Percentiles rank a stretch among this genome's conserved stretches.
Evolutionary conservation across 805 yeast species (phyloP).

Genomic region (Wickerhamiella cacticola): DNA sequence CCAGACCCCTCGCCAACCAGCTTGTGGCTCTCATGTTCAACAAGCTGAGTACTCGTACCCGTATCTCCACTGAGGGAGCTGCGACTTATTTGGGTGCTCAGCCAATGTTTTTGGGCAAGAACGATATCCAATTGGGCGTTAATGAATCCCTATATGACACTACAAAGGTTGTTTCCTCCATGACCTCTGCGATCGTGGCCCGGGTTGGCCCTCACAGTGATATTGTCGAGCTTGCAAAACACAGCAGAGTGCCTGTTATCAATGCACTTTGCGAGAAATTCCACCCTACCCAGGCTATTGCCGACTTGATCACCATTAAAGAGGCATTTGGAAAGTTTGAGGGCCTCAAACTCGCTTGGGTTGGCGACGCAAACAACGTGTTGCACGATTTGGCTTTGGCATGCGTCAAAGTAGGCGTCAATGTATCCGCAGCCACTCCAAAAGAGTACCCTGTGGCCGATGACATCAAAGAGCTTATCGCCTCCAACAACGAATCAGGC

Average conservation of each 20-base stretch:
- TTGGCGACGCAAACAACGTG: conserved; percentile 94
- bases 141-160: conserved; percentile 88
- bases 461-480: conserved; percentile 44
- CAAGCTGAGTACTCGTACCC: conserved; percentile 89
- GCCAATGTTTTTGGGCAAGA: conserved; percentile 93
- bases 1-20: conserved; percentile 64
- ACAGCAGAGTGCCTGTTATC: conserved; percentile 81
- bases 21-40: conserved; percentile 74
- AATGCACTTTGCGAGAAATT: conserved; percentile 85
- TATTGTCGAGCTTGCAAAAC: conserved; percentile 60
- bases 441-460: conserved; percentile 50
- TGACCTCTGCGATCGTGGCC: conserved; percentile 97
- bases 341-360: conserved; percentile 77
- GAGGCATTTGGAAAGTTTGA: conserved; percentile 48
- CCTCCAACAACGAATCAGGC: conserved; percentile 39
- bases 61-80: conserved; percentile 92
- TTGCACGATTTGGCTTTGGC: conserved; percentile 89
- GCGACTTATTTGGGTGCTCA: conserved; percentile 85
- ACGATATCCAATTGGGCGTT: conserved; percentile 92
- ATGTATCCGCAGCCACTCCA: conserved; percentile 78
- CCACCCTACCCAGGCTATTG: conserved; percentile 92
- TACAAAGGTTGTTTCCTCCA: conserved; percentile 77
- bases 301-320: conserved; percentile 77
- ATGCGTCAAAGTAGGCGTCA: conserved; percentile 69
- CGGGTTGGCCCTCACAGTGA: conserved; percentile 80